Evolutionary conservation across 192 early-diverging fungal species (phyloP), one percentile per base, ranked within the genome.

Genomic region (Spizellomyces punctatus): DNA sequence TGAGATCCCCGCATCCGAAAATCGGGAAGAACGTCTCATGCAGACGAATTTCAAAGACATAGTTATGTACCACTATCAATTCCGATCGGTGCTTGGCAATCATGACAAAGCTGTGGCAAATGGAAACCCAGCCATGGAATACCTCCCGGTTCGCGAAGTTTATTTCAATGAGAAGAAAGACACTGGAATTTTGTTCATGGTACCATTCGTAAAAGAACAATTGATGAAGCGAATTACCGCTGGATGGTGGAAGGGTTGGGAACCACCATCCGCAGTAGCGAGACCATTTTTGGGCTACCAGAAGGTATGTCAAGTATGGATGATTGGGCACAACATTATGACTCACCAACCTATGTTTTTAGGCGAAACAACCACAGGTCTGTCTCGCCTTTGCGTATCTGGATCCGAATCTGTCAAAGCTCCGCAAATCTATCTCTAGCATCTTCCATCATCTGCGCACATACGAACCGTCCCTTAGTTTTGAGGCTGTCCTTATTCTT

Each of bases 51-150:
- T 57, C 50, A 16, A 19, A 10, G 22, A 57, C 22, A 57, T 67
- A 6, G 16, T 27, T 16, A 67, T 67, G 66, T 57, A 42, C 50
- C 66, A 67, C 41, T 67, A 67, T 58, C 66, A 67, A 43, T 67
- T 58, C 46, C 66, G 49, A 16, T 67, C 66, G 19, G 27, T 42
- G 4, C 55, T 44, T 52, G 66, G 66, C 27, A 44, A 45, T 12
- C 49, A 67, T 44, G 21, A 36, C n/a, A 67, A 67, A 17, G 49
- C 66, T 8, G 5, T 67, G 36, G 14, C 12, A 7, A 67, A 67
- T 42, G 54, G 52, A 12, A 67, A 67, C 55, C 21, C 52, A 1
- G 55, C 16, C n/a, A 17, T 67, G 52, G 66, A 67, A 6, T 67
- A 67, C 66, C 41, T 44, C 42, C 66, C 52, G 8, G 52, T 57